Evolutionary conservation across 2,329 filamentous ascomycete species (phyloP), one percentile per base, ranked within the genome.

Genomic region (Alternaria arborescens): DNA sequence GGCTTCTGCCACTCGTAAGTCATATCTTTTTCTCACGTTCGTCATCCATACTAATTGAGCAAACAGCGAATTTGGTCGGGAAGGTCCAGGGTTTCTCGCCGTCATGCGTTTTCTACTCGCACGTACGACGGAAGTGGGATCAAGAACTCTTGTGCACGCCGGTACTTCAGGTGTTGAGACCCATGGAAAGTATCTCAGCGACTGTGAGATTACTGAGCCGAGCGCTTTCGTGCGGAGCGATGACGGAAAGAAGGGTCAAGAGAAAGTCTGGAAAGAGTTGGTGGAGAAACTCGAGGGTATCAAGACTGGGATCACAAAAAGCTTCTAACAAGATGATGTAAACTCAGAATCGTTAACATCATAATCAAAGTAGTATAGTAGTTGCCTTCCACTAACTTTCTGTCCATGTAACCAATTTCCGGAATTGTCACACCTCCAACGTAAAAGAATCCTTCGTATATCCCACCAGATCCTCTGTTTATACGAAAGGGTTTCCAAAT

Each of bases 101-200:
- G 32, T 75, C 8, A 7, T 70, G n/a, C 62, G 67, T 8, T 52
- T 67, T 11, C 16, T 75, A 5, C 60, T 78, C 14, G 79, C 75
- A 4, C 67, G 80, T 2, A 76, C 71, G 2, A 80, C 78, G 0
- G 80, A 82, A 58, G 76, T 78, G 2, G 81, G 82, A 0, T 72
- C 71, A 8, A 64, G 81, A 22, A 82, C 76, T 2, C 68, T 83
- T n/a, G 79, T 81, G 1, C 69, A 78, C 61, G 80, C 77, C 0
- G 80, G 73, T 4, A 52, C 68, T 7, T 66, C 64, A 18, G 80
- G 80, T 0, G 55, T 63, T 4, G 76, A 80, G 60, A 75, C 67
- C 1, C 80, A 82, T 65, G 81, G 81, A 0, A 68, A 78, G 63
- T 83, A 81, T 60, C 52, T 82, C 46, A 75, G 69, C 38, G 71